Base-by-base conservation (phyloP, 768 basidiomycete genomes). In the Mycena latifolia region DNA sequence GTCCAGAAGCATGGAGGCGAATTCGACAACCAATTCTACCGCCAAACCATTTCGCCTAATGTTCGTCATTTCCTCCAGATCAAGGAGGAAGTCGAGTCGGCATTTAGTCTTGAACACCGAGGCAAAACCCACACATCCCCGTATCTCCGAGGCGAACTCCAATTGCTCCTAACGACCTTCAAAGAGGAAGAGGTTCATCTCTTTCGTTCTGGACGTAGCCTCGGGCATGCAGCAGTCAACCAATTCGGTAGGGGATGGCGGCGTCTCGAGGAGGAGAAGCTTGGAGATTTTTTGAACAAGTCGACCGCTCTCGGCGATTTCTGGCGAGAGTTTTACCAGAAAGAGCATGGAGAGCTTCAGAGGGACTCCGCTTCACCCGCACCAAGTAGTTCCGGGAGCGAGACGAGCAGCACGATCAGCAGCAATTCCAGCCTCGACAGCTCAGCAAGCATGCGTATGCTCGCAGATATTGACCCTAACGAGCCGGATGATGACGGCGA, bases 11-110 rank as follows among this genome's bases (percentile, higher is more conserved):
- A 69, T 54, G 72, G 69, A 2, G 62, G 57, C 7, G 66, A 71
- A 14, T 78, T 73, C 46, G 72, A 73, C 54, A 68, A 64, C 10
- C 41, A 55, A 3, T 73, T 72, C 43, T 69, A 70, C 28, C 71
- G 73, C 5, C 51, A 71, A 7, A 67, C 70, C 1, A 57, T 76
- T n/a, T 69, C 75, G 5, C 75, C 73, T 0, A 75, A 77, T 45
- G 66, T 75, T 9, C 41, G 64, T 4, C 64, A 64, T 46, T 71
- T 77, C 46, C 58, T 70, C 2, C 58, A 62, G 2, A 51, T 76
- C 41, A 75, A 74, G 46, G 71, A 74, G 24, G 67, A 69, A 43
- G 31, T 33, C 31, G 31, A 33, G 31, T 6, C 31, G 7, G 31
- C 31, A 33, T 33, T 33, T 12, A 33, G 54, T 75, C 15, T 59